These are phyloP conservation scores for Lipomyces sp. DNA, from an alignment of 805 yeast genomes.

Conservation along the genomic window DNA sequence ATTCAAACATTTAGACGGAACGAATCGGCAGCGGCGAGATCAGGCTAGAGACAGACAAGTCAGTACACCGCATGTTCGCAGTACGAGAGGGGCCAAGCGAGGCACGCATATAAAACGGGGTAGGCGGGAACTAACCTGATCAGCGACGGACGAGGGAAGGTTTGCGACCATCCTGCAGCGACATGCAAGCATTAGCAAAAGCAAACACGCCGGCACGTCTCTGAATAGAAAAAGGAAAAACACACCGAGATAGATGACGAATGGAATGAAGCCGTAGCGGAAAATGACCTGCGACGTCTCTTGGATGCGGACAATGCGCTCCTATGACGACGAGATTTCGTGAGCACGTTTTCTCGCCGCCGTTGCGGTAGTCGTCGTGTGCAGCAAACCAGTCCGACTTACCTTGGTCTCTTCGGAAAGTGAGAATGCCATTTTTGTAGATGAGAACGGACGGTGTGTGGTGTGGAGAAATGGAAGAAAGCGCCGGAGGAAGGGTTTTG, in stretches of 20 bases:
- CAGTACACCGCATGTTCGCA: too few species aligned
- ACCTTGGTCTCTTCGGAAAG: slow-evolving; percentile 45
- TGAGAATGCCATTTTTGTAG: slow-evolving; percentile 31
- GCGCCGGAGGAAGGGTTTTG: not conserved
- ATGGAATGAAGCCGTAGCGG: slow-evolving; percentile 97
- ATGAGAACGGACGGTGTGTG: not conserved
- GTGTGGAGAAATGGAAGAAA: not conserved
- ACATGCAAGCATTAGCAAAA: not conserved
- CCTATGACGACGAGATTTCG: slow-evolving; percentile 53
- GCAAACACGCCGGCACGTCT: not conserved
- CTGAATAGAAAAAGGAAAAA: not conserved
- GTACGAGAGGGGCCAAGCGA: too few species aligned
- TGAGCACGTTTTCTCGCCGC: not conserved
- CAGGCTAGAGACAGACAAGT: too few species aligned
- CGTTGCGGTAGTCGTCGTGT: not conserved
- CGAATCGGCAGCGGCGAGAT: slow-evolving; percentile 30
- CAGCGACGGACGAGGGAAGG: slow-evolving; percentile 79
- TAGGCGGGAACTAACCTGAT: too few species aligned
- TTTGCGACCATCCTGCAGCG: slow-evolving; percentile 58
- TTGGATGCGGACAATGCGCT: slow-evolving; percentile 79
- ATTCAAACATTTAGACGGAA: slow-evolving; percentile 22
- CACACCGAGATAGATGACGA: slow-evolving; percentile 75
- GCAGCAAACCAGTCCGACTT: slow-evolving; percentile 12
- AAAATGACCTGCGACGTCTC: slow-evolving; percentile 82
- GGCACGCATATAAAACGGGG: too few species aligned